These are phyloP conservation scores for Pythium aphanidermatum DNA, from an alignment of 352 stramenopile species.

Conservation along the genomic window DNA sequence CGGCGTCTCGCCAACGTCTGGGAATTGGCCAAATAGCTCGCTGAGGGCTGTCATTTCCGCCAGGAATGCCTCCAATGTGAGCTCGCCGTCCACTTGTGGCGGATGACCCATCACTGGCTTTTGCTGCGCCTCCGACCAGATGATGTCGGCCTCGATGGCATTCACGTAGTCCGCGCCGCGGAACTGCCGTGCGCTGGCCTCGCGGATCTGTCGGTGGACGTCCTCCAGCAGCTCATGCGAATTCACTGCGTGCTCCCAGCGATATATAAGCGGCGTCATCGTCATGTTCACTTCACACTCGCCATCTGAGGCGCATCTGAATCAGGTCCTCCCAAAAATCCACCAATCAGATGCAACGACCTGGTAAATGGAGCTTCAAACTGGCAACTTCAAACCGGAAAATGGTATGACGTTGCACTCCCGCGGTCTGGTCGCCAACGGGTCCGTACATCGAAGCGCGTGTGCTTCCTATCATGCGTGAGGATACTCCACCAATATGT, in stretches of 20 bases:
- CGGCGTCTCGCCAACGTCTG: conserved; percentile 16
- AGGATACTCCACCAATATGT: too few species aligned
- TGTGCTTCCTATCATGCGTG: too few species aligned
- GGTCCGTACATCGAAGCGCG: too few species aligned
- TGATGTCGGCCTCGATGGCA: conserved; percentile 65
- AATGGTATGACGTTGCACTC: too few species aligned
- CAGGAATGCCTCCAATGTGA: conserved; percentile 41
- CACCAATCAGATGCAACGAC: too few species aligned
- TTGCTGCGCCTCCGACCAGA: conserved; percentile 49
- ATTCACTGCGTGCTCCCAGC: conserved; percentile 68
- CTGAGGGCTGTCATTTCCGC: conserved; percentile 36
- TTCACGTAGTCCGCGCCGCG: conserved; percentile 30
- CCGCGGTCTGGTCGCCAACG: too few species aligned
- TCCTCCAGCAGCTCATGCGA: conserved; percentile 25
- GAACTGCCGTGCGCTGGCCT: conserved; percentile 16
- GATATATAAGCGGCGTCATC: conserved; percentile 47
- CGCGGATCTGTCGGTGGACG: conserved; percentile 27
- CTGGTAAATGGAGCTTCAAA: too few species aligned
- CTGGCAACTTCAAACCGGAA: too few species aligned
- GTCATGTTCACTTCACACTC: too few species aligned
- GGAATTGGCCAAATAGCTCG: conserved; percentile 1
- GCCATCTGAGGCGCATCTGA: too few species aligned
- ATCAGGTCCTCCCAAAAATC: too few species aligned
- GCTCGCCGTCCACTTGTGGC: conserved; percentile 42
- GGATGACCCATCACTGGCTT: conserved; percentile 61